phyloP scores from a whole-genome alignment of 2,329 filamentous ascomycete genomes.

The Alternaria consortialis region DNA sequence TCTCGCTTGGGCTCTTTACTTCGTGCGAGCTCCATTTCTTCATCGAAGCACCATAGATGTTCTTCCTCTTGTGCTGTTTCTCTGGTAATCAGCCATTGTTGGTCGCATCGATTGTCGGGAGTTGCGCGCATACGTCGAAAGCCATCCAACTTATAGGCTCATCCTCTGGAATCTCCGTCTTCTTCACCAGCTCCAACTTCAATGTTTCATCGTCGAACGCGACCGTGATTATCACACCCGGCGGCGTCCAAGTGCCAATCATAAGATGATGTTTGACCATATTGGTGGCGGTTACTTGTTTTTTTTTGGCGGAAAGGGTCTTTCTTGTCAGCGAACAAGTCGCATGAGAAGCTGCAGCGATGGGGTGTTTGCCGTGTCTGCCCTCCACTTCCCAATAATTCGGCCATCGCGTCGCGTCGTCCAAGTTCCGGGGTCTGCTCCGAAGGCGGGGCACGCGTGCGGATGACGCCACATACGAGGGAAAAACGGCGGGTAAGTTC shows the following conservation, averaged over 20 bases:
- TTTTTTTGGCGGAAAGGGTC: neutral
- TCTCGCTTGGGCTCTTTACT: conserved; percentile 77
- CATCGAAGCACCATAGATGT: conserved; percentile 89
- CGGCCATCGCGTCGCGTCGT: conserved; percentile 21
- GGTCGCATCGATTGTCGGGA: neutral
- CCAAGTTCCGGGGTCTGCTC: conserved; percentile 20
- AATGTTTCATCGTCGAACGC: conserved; percentile 85
- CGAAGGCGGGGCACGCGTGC: conserved; percentile 36
- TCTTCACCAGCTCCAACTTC: conserved; percentile 77
- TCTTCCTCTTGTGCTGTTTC: conserved; percentile 76
- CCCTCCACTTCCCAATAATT: conserved; percentile 7
- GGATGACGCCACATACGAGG: conserved; percentile 10
- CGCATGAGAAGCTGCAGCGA: neutral
- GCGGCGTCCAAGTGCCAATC: conserved; percentile 90
- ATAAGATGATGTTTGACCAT: conserved; percentile 88
- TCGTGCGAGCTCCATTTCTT: conserved; percentile 90
- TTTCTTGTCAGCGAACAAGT: neutral
- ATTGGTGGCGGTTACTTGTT: conserved; percentile 18
- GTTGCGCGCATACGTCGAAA: conserved; percentile 71
- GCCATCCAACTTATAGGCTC: conserved; percentile 96
- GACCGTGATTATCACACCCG: conserved; percentile 88
- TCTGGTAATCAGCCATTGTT: conserved; percentile 24
- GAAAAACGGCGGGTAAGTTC: conserved; percentile 36
- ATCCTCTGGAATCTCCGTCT: conserved; percentile 80
- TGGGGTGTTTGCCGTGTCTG: neutral